Conservation (phyloP, 2,329 filamentous ascomycete species). For the Pseudogymnoascus sp. region DNA sequence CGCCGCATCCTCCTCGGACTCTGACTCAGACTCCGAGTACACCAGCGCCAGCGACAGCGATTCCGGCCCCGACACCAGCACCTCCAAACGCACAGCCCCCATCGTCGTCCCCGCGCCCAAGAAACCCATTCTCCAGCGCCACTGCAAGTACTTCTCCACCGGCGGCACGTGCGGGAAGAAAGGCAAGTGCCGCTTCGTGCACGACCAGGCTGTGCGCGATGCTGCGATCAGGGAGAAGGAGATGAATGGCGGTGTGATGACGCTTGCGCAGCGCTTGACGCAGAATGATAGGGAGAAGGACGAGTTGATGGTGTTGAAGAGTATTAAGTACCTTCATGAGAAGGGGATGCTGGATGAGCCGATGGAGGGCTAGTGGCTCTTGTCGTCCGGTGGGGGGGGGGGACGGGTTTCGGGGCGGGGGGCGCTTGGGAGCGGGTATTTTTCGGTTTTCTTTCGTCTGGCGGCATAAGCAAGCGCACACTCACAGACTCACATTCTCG, state of each 20-base stretch:
- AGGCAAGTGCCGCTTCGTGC: constrained; percentile 66
- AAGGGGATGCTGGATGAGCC: constrained; percentile 28
- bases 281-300: constrained; percentile 62
- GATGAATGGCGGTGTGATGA: constrained; percentile 56
- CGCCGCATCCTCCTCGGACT: neutral
- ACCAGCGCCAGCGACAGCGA: constrained; percentile 41
- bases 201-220: constrained; percentile 54
- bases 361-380: constrained; percentile 9
- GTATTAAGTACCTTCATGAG: constrained; percentile 55
- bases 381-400: neutral
- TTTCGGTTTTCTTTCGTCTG: neutral
- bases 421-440: neutral
- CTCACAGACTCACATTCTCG: neutral
- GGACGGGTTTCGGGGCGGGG: neutral
- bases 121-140: constrained; percentile 53
- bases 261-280: constrained; percentile 55
- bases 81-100: constrained; percentile 34
- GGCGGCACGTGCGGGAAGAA: constrained; percentile 62
- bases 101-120: constrained; percentile 36
- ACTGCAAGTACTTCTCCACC: constrained; percentile 64
- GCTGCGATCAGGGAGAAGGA: constrained; percentile 55
- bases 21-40: constrained; percentile 21
- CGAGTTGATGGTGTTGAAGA: constrained; percentile 56
- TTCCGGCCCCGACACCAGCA: constrained; percentile 49
- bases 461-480: too few species aligned